Percentiles rank a stretch among this genome's conserved stretches.
Conservation (phyloP, 306 rosid genomes). For the Trifolium subterraneum region DNA sequence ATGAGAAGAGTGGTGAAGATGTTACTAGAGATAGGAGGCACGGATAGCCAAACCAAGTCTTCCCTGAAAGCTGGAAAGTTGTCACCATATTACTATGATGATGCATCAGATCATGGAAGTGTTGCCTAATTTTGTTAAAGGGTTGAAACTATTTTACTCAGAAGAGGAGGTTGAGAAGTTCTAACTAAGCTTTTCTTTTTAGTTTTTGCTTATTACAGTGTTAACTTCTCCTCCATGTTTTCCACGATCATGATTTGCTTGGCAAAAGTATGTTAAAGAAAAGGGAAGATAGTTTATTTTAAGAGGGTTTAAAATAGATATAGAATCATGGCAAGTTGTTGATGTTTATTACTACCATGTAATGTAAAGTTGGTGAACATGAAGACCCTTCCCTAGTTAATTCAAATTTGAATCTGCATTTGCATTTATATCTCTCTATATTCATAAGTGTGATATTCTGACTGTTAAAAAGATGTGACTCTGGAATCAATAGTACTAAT, state of each 20-base stretch:
- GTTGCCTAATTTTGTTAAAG: conserved; percentile 51
- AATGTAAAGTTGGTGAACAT: conserved; percentile 35
- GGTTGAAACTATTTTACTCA: conserved; percentile 6
- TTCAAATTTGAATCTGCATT: conserved; percentile 23
- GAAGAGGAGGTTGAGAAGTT: conserved; percentile 1
- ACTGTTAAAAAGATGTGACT: conserved; percentile 39
- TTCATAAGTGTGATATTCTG: conserved; percentile 35
- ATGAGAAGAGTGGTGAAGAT: conserved; percentile 75
- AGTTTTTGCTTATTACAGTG: conserved; percentile 3
- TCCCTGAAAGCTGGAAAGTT: conserved; percentile 60
- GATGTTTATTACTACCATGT: conserved; percentile 37
- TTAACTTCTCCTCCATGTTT: conserved; percentile 33
- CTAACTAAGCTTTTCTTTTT: conserved; percentile 28
- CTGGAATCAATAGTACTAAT: conserved; percentile 18
- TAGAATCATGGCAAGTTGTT: conserved; percentile 21
- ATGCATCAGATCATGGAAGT: conserved; percentile 72
- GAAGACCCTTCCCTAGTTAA: conserved; percentile 27
- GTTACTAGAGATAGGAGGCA: conserved; percentile 66
- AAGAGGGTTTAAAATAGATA: conserved; percentile 10
- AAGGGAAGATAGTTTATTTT: conserved; percentile 4
- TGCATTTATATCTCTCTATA: conserved; percentile 28
- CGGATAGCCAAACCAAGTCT: conserved; percentile 44
- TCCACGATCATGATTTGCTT: conserved; percentile 36
- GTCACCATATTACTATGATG: conserved; percentile 72
- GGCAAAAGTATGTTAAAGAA: conserved; percentile 28